Percentiles rank a stretch among this genome's conserved stretches.
Evolutionary conservation across 805 yeast species (phyloP).

Genomic region (Kluyveromyces siamensis): DNA sequence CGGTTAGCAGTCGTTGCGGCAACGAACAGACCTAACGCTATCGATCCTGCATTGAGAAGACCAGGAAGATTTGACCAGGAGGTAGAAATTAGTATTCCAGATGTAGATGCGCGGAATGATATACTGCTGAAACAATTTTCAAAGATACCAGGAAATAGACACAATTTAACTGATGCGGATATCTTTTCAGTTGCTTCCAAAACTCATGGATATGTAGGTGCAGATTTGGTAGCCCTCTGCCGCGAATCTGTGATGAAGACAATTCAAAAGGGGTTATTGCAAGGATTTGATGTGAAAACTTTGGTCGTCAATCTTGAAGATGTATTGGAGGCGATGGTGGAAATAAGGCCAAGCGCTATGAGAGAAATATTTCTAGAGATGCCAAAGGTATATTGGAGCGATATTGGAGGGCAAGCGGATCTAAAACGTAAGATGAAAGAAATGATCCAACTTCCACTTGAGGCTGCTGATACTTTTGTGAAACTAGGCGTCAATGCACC

Average conservation of each 20-base stretch:
- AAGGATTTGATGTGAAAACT: slow-evolving; percentile 20
- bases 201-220: slow-evolving; percentile 97
- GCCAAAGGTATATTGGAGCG: slow-evolving; percentile 90
- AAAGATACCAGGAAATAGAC: slow-evolving; percentile 36
- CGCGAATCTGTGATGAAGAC: slow-evolving; percentile 84
- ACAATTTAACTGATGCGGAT: slow-evolving; percentile 43
- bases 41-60: slow-evolving; percentile 67
- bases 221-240: slow-evolving; percentile 80
- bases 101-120: slow-evolving; percentile 65
- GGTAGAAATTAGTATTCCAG: slow-evolving; percentile 88
- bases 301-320: slow-evolving; percentile 47
- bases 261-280: slow-evolving; percentile 50
- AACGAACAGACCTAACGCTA: slow-evolving; percentile 59
- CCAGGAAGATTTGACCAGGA: slow-evolving; percentile 90
- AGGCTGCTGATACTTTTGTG: slow-evolving; percentile 67
- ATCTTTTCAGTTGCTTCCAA: slow-evolving; percentile 57
- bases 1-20: slow-evolving; percentile 65
- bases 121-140: slow-evolving; percentile 57
- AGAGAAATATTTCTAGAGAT: slow-evolving; percentile 88
- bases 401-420: slow-evolving; percentile 90
- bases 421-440: slow-evolving; percentile 76
- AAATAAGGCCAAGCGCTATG: slow-evolving; percentile 95
- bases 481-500: slow-evolving; percentile 83
- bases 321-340: slow-evolving; percentile 61
- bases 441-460: slow-evolving; percentile 86